A percentile compares a stretch with the other conserved stretches of the same genome.
Evolutionary conservation across 2,329 filamentous ascomycete genomes (phyloP).

Genomic region (Hysterium pulicare): DNA sequence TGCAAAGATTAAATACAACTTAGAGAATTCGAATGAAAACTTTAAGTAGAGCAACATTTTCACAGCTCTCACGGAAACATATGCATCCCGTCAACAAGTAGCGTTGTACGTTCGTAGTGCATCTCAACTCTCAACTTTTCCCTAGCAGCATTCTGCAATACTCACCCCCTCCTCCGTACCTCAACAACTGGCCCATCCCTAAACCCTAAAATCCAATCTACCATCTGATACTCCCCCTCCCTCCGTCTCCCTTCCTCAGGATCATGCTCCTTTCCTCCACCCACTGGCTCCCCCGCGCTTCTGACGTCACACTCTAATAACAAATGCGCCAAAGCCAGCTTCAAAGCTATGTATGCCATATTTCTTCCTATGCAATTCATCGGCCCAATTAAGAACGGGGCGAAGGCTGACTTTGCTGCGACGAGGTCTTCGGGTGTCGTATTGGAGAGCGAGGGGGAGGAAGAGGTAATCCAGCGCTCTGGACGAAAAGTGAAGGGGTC

Average conservation of each 20-base stretch:
- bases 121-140: no score
- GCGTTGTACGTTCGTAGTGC: no score
- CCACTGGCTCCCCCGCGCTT: not conserved
- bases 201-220: conserved; percentile 68
- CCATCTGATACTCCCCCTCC: conserved; percentile 59
- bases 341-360: conserved; percentile 35
- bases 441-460: not conserved
- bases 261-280: conserved; percentile 13
- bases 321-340: conserved; percentile 34
- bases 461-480: conserved; percentile 9
- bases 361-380: conserved; percentile 7
- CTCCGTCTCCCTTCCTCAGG: conserved; percentile 19
- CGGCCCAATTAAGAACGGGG: conserved; percentile 4
- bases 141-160: no score
- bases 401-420: conserved; percentile 5
- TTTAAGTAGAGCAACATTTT: no score
- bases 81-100: no score
- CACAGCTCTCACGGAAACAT: no score
- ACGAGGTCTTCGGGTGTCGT: conserved; percentile 3
- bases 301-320: conserved; percentile 35
- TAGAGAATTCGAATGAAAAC: no score
- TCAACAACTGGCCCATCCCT: conserved; percentile 68
- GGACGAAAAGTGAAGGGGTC: conserved; percentile 12
- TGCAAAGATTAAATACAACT: no score
- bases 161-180: no score